These are phyloP conservation scores for Helenozyma baotianmanensis DNA, from an alignment of 805 yeast genomes.

Conservation along the genomic window DNA sequence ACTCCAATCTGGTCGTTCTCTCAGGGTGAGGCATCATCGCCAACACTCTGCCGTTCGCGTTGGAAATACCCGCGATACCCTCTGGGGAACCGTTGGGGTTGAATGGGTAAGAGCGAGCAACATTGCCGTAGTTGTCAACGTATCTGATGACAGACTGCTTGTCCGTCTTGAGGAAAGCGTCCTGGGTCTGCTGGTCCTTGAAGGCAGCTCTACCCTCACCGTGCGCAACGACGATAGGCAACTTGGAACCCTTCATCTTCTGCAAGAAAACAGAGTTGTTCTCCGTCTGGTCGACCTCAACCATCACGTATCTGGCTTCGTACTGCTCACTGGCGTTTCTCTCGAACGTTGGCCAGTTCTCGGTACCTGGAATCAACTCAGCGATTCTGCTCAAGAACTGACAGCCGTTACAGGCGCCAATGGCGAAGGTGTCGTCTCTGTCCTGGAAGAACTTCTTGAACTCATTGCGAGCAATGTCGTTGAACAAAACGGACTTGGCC, in stretches of 20 bases:
- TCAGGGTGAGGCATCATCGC: constrained; percentile 99
- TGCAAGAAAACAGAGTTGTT: constrained; percentile 67
- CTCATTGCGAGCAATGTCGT: constrained; percentile 69
- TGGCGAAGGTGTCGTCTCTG: constrained; percentile 88
- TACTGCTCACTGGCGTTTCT: constrained; percentile 90
- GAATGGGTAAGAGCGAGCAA: constrained; percentile 80
- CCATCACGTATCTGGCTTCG: constrained; percentile 91
- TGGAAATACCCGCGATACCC: constrained; percentile 88
- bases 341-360: constrained; percentile 94
- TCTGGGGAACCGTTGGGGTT: constrained; percentile 95
- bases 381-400: constrained; percentile 89
- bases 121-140: constrained; percentile 86
- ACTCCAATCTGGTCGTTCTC: constrained; percentile 80
- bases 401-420: constrained; percentile 99
- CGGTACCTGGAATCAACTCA: constrained; percentile 86
- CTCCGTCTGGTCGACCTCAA: constrained; percentile 58
- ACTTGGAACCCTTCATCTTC: constrained; percentile 87
- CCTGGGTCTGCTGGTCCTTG: constrained; percentile 38
- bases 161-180: constrained; percentile 40
- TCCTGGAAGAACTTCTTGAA: constrained; percentile 78
- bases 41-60: constrained; percentile 89
- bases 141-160: constrained; percentile 68
- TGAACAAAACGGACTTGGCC: constrained; percentile 94
- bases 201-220: constrained; percentile 95
- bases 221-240: constrained; percentile 97